Conservation (phyloP, 768 basidiomycete species). For the Termitomyces sp. region DNA sequence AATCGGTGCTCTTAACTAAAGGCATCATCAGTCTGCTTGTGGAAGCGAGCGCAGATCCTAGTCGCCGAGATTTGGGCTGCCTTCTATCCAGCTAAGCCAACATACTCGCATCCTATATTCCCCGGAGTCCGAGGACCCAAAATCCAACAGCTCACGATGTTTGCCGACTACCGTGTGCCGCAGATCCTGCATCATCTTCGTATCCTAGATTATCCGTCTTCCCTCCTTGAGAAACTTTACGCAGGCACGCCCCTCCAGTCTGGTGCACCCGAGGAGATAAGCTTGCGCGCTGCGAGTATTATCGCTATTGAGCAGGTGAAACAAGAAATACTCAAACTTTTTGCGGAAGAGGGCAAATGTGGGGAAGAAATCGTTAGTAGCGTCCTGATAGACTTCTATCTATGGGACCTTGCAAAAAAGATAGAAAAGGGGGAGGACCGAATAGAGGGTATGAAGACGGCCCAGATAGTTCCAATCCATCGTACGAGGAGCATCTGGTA, state of each 20-base stretch:
- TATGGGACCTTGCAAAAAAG: conserved; percentile 84
- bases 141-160: conserved; percentile 82
- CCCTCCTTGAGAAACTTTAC: conserved; percentile 47
- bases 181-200: conserved; percentile 84
- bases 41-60: conserved; percentile 90
- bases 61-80: conserved; percentile 93
- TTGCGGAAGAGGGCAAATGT: conserved; percentile 19
- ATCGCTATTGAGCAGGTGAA: conserved; percentile 72
- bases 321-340: conserved; percentile 46
- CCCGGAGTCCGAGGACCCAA: conserved; percentile 48
- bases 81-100: conserved; percentile 58
- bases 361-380: conserved; percentile 46
- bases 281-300: conserved; percentile 75
- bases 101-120: conserved; percentile 65
- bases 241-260: conserved; percentile 38
- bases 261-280: conserved; percentile 68
- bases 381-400: conserved; percentile 85
- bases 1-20: neutral
- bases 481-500: conserved; percentile 87
- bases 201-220: conserved; percentile 66
- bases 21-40: conserved; percentile 57
- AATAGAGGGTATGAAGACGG: conserved; percentile 53
- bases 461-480: conserved; percentile 62
- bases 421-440: conserved; percentile 58
- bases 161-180: conserved; percentile 89